phyloP scores from a whole-genome alignment of 2,329 filamentous ascomycete species.

The Penicillium capsulatum region DNA sequence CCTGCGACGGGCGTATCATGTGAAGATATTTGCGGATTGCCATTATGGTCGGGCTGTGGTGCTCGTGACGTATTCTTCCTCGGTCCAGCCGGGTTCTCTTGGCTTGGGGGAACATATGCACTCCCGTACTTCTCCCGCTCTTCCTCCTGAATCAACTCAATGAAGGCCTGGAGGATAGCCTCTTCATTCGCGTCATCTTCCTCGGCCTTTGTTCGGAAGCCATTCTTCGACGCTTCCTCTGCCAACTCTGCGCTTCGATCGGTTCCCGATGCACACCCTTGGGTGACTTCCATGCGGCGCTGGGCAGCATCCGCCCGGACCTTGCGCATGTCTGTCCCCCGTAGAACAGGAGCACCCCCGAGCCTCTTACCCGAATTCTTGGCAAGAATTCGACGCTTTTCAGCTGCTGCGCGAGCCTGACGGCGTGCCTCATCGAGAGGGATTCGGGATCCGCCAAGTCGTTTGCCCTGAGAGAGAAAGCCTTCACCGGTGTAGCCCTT shows the following conservation, averaged over 20 bases:
- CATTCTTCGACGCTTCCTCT: conserved; percentile 63
- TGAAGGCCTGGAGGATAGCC: conserved; percentile 79
- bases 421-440: conserved; percentile 69
- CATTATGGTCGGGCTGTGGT: conserved; percentile 27
- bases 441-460: conserved; percentile 64
- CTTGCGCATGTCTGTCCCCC: conserved; percentile 64
- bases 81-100: conserved; percentile 50
- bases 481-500: conserved; percentile 91
- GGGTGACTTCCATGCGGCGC: conserved; percentile 61
- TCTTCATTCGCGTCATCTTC: conserved; percentile 85
- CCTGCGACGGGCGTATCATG: background rate
- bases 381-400: conserved; percentile 59
- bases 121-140: conserved; percentile 58
- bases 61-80: conserved; percentile 34
- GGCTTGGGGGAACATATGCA: conserved; percentile 52
- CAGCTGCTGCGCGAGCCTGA: conserved; percentile 68
- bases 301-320: conserved; percentile 69
- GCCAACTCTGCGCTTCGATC: conserved; percentile 63
- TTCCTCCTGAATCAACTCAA: conserved; percentile 82
- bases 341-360: conserved; percentile 57
- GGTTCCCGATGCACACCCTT: conserved; percentile 71
- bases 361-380: conserved; percentile 66
- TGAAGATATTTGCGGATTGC: background rate
- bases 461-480: conserved; percentile 71
- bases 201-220: conserved; percentile 78